Evolutionary conservation across 352 stramenopile species (phyloP).

Genomic region (Pythium angustatum): DNA sequence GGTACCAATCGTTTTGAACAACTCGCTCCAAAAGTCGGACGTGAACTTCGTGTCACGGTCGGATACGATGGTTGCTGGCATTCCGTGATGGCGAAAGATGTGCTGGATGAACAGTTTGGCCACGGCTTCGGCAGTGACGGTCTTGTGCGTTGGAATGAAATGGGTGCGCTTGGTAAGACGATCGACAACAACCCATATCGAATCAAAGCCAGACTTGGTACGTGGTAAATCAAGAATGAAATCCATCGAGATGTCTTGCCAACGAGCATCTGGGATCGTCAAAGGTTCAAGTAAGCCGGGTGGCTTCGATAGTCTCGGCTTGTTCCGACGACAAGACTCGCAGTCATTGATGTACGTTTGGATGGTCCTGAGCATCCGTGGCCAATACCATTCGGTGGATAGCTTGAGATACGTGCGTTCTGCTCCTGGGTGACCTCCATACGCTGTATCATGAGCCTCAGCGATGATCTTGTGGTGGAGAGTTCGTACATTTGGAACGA

Average conservation of each 20-base stretch:
- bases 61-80: background rate
- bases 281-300: background rate
- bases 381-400: background rate
- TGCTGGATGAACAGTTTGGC: background rate
- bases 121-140: background rate
- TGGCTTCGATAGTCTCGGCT: background rate
- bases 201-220: background rate
- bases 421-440: background rate
- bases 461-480: background rate
- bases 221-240: background rate
- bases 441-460: background rate
- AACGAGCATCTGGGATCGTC: background rate
- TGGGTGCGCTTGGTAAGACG: background rate
- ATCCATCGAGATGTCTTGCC: conserved; percentile 4
- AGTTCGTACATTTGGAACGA: background rate
- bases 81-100: conserved; percentile 1
- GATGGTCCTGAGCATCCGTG: background rate
- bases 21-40: background rate
- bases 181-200: background rate
- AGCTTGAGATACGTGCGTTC: background rate
- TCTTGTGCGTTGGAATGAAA: background rate
- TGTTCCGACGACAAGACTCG: background rate
- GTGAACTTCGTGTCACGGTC: background rate
- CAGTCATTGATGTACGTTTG: background rate
- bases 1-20: background rate